Evolutionary conservation across 768 basidiomycete genomes (phyloP).

Genomic region (Daedaleopsis nitida): DNA sequence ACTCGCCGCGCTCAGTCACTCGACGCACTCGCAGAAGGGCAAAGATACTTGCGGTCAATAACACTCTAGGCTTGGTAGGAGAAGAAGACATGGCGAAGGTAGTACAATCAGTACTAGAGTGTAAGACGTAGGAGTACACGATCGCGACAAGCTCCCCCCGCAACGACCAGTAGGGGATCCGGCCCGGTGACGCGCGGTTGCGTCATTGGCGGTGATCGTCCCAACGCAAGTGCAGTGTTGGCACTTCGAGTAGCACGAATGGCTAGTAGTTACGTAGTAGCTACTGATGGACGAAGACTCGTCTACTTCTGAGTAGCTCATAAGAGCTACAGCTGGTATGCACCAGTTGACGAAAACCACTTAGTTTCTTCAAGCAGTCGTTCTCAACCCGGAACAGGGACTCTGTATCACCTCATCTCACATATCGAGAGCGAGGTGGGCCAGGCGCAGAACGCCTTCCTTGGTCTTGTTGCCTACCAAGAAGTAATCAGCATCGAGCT

Average conservation of each 20-base stretch:
- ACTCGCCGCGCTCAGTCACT: constrained; percentile 1
- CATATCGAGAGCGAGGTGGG: constrained; percentile 58
- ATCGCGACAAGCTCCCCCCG: too few species aligned
- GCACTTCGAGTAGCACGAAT: background rate
- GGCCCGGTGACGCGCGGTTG: background rate
- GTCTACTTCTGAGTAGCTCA: background rate
- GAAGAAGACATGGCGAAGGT: constrained; percentile 22
- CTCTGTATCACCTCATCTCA: constrained; percentile 12
- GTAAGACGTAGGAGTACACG: too few species aligned
- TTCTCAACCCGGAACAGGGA: too few species aligned
- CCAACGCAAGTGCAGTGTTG: background rate
- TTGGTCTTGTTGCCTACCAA: constrained; percentile 80
- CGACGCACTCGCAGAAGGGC: background rate
- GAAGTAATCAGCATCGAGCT: background rate
- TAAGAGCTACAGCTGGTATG: background rate
- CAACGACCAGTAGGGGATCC: too few species aligned
- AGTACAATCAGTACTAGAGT: background rate
- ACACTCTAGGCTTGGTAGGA: constrained; percentile 30
- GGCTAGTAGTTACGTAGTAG: too few species aligned
- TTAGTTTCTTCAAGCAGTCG: background rate
- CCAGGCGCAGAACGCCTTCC: constrained; percentile 84
- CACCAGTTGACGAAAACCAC: background rate
- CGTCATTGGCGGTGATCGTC: background rate
- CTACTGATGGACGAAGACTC: too few species aligned
- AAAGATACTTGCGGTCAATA: constrained; percentile 44